phyloP scores from a whole-genome alignment of 1,139 yeast genomes.

The Blastobotrys aristatus region DNA sequence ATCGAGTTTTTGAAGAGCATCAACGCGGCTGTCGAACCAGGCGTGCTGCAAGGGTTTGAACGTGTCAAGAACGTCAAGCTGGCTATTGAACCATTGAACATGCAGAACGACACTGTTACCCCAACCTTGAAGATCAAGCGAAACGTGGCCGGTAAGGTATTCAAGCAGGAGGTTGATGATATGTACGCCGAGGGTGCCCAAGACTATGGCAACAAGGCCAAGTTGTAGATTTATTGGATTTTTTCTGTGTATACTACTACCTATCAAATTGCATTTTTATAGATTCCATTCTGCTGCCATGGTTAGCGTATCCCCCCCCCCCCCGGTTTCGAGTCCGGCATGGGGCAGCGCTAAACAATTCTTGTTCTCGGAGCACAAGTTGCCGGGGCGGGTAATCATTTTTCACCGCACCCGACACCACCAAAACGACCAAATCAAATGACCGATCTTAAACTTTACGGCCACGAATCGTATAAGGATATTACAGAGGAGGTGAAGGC shows the following conservation, averaged over 20 bases:
- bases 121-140: slow-evolving; percentile 75
- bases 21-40: slow-evolving; percentile 30
- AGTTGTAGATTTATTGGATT: slow-evolving; percentile 7
- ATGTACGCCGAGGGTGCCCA: slow-evolving; percentile 57
- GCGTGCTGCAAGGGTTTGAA: slow-evolving; percentile 49
- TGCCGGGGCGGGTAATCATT: too few species aligned
- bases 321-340: too few species aligned
- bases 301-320: too few species aligned
- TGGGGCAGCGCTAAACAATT: too few species aligned
- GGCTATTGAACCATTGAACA: slow-evolving; percentile 61
- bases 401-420: not conserved
- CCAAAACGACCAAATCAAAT: not conserved
- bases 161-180: slow-evolving; percentile 43
- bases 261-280: not conserved
- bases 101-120: slow-evolving; percentile 60
- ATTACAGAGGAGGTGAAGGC: slow-evolving; percentile 27
- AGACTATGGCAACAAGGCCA: slow-evolving; percentile 11
- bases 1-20: slow-evolving; percentile 31
- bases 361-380: too few species aligned
- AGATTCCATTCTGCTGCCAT: not conserved
- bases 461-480: slow-evolving; percentile 25
- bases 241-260: not conserved
- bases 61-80: slow-evolving; percentile 56
- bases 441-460: slow-evolving; percentile 18
- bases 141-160: slow-evolving; percentile 50